These are phyloP conservation scores for Haplosporangium sp. DNA, from an alignment of 371 early-diverging fungal genomes.

Conservation along the genomic window DNA sequence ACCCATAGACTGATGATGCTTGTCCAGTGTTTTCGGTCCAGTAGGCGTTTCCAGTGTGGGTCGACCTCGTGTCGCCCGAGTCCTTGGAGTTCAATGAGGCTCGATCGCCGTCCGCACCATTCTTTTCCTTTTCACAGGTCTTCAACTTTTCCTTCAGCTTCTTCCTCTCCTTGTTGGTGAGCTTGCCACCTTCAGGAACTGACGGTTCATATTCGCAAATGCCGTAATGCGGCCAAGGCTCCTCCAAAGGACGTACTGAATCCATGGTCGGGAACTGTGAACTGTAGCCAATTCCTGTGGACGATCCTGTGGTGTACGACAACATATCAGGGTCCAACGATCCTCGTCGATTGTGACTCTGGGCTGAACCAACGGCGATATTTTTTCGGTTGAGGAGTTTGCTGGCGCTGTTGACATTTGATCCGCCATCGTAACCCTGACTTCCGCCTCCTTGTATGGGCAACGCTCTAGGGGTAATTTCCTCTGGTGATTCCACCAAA, in stretches of 20 bases:
- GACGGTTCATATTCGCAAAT: constrained; percentile 44
- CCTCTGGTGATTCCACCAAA: constrained; percentile 14
- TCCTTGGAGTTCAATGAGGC: constrained; percentile 40
- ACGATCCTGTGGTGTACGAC: constrained; percentile 20
- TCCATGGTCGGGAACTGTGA: constrained; percentile 21
- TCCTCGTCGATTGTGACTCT: constrained; percentile 16
- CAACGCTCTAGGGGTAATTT: constrained; percentile 1
- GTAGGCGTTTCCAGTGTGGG: constrained; percentile 12
- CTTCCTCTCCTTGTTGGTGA: constrained; percentile 26
- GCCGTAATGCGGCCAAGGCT: constrained; percentile 35
- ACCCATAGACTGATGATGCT: constrained; percentile 20
- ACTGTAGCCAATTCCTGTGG: constrained; percentile 4
- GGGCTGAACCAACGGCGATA: neutral
- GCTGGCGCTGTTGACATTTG: neutral
- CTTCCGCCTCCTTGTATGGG: constrained; percentile 16
- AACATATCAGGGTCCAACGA: constrained; percentile 27
- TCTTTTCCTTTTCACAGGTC: constrained; percentile 14
- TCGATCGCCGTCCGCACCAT: constrained; percentile 24
- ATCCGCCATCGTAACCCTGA: neutral
- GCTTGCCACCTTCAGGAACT: constrained; percentile 12
- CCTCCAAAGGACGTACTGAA: constrained; percentile 17
- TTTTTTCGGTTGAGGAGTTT: constrained; percentile 6
- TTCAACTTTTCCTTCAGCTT: constrained; percentile 24
- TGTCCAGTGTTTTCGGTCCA: constrained; percentile 23
- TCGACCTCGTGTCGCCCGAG: constrained; percentile 44